Conservation (phyloP, 192 early-diverging fungal genomes). For the Gonapodya prolifera region DNA sequence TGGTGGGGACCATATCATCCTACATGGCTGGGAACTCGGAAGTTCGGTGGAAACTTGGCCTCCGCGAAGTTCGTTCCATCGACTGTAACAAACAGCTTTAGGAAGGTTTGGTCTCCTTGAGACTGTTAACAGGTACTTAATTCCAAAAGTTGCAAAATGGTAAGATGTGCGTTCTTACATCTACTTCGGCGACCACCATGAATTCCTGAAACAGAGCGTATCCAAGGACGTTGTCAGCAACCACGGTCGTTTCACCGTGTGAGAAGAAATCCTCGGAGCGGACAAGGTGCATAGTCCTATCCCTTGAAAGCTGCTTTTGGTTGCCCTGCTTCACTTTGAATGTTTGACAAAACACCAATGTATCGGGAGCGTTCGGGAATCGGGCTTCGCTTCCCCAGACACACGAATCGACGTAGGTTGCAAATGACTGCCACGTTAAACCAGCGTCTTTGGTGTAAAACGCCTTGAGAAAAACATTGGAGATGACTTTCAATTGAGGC, state of each 20-base stretch:
- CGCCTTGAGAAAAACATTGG: background rate
- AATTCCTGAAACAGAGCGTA: background rate
- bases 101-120: constrained; percentile 15
- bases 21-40: constrained; percentile 10
- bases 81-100: constrained; percentile 56
- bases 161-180: background rate
- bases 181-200: constrained; percentile 2
- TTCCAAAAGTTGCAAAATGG: background rate
- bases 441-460: background rate
- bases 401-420: background rate
- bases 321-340: constrained; percentile 2
- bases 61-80: constrained; percentile 59
- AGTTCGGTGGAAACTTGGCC: constrained; percentile 75
- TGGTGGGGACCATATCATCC: background rate
- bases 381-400: background rate
- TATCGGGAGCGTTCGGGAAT: background rate
- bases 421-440: background rate
- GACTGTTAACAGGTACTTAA: background rate
- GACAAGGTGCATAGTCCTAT: background rate
- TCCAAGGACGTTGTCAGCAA: background rate
- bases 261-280: constrained; percentile 1
- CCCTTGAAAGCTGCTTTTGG: background rate
- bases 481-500: background rate
- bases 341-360: background rate
- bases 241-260: background rate